Evolutionary conservation across 2,329 filamentous ascomycete genomes (phyloP).

Genomic region (Apiospora koreana): DNA sequence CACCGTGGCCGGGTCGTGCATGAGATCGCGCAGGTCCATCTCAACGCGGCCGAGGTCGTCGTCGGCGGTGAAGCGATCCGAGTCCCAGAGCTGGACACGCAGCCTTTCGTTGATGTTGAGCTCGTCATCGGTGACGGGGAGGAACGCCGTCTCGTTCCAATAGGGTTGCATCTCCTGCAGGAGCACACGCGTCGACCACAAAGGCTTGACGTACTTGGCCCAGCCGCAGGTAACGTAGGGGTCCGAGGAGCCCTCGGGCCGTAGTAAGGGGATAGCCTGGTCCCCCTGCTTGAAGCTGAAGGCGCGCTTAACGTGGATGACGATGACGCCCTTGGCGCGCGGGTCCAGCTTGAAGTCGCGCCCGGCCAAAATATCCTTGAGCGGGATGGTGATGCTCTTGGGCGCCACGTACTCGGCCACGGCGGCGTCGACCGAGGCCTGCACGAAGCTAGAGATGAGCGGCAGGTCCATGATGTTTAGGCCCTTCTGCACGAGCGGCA

Average conservation of each 20-base stretch:
- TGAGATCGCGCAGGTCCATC: not conserved
- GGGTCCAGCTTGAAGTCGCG: constrained; percentile 10
- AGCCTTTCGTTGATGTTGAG: constrained; percentile 11
- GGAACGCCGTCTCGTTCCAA: constrained; percentile 9
- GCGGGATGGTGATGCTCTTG: constrained; percentile 7
- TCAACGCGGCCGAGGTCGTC: constrained; percentile 12
- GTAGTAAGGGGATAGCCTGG: constrained; percentile 10
- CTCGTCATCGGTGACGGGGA: constrained; percentile 10
- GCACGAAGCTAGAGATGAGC: constrained; percentile 11
- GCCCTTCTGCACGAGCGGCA: constrained; percentile 11
- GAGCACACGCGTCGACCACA: constrained; percentile 9
- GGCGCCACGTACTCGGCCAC: constrained; percentile 13
- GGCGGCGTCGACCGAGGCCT: constrained; percentile 10
- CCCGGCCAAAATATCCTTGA: constrained; percentile 7
- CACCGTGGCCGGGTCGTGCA: constrained; percentile 5
- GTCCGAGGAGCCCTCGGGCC: constrained; percentile 6
- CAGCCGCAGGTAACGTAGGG: constrained; percentile 12
- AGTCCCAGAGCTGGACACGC: constrained; percentile 12
- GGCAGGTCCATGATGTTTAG: constrained; percentile 12
- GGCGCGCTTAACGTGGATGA: constrained; percentile 4
- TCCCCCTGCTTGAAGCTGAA: constrained; percentile 9
- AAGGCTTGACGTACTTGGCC: constrained; percentile 12
- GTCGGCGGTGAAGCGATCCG: constrained; percentile 12
- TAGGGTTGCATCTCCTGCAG: constrained; percentile 10
- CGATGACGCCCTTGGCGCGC: not conserved